Percentiles rank a stretch among this genome's conserved stretches.
phyloP scores from a whole-genome alignment of 2,329 filamentous ascomycete genomes.

The Xylaria sp. region DNA sequence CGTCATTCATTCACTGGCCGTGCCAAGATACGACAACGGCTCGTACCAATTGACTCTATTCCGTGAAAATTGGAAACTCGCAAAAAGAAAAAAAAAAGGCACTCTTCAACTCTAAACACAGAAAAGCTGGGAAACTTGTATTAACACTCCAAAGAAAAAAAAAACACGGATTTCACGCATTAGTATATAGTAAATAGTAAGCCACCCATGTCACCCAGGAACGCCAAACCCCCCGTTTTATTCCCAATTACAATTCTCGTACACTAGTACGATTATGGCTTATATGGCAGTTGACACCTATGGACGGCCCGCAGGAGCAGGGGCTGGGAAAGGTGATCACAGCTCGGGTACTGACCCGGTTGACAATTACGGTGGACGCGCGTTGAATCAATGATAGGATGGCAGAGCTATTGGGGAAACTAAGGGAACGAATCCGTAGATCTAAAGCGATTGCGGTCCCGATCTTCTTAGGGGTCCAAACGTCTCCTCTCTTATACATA shows the following conservation, averaged over 20 bases:
- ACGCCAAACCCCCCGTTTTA: constrained; percentile 2
- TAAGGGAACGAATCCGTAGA: neutral
- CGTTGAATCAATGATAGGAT: constrained; percentile 14
- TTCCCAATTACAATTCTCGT: constrained; percentile 24
- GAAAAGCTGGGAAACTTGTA: neutral
- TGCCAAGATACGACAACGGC: neutral
- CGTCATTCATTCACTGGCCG: constrained; percentile 5
- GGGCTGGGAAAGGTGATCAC: constrained; percentile 16
- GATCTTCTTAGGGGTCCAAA: neutral
- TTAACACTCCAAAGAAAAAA: neutral
- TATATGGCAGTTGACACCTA: constrained; percentile 10
- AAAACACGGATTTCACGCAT: constrained; percentile 5
- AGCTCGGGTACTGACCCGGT: neutral
- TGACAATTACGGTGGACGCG: constrained; percentile 3
- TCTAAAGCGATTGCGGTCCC: neutral
- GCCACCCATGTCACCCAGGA: neutral
- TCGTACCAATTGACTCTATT: neutral
- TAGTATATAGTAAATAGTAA: constrained; percentile 12
- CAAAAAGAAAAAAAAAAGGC: neutral
- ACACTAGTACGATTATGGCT: constrained; percentile 11
- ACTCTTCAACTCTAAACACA: neutral
- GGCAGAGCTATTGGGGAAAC: neutral
- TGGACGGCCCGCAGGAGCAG: constrained; percentile 24
- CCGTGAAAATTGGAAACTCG: neutral
- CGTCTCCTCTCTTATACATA: neutral